Base-by-base conservation (phyloP, 768 basidiomycete species). In the Krasilnikovozyma curviuscula region DNA sequence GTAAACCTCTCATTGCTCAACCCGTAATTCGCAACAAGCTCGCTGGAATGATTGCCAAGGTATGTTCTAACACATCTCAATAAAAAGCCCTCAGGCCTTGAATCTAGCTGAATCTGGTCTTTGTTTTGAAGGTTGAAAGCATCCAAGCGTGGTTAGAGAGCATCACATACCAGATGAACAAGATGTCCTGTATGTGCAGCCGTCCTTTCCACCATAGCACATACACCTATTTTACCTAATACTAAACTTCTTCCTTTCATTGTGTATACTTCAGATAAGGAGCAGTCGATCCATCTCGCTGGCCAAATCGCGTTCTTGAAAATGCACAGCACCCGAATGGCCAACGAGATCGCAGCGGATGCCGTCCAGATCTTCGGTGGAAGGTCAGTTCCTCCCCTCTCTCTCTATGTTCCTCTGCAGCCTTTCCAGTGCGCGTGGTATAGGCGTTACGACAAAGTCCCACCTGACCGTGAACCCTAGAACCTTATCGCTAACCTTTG, bases 1-100 rank as follows among this genome's bases (percentile, higher is more conserved):
- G 88, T 43, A 88, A 82, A 64, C 83, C 65, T 5, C 67, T 91
- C 18, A 58, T 67, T 34, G 74, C 79, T 3, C 81, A 85, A 59
- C 75, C 88, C 0, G 81, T 95, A 50, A 82, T 97, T 57, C 77
- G 89, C 19, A 67, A 75, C 37, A 93, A 88, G 69, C 65, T 97
- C 40, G 86, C 86, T 3, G 69, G 60, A 6, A 97, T 97, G 84
- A 86, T 93, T 46, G 73, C 82, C 27, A 77, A 82, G 31, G 70
- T 78, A 27, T n/a, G n/a, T n/a, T n/a, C n/a, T n/a, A n/a, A n/a
- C n/a, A n/a, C n/a, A n/a, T n/a, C n/a, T n/a, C n/a, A n/a, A n/a
- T n/a, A n/a, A n/a, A 85, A 89, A 61, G 50, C 50, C 0, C 18
- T 23, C 19, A 44, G 48, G 44, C 19, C 39, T 3, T 52, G 50